These are phyloP conservation scores for Trametes sanguinea DNA, from an alignment of 768 basidiomycete genomes.

Conservation along the genomic window DNA sequence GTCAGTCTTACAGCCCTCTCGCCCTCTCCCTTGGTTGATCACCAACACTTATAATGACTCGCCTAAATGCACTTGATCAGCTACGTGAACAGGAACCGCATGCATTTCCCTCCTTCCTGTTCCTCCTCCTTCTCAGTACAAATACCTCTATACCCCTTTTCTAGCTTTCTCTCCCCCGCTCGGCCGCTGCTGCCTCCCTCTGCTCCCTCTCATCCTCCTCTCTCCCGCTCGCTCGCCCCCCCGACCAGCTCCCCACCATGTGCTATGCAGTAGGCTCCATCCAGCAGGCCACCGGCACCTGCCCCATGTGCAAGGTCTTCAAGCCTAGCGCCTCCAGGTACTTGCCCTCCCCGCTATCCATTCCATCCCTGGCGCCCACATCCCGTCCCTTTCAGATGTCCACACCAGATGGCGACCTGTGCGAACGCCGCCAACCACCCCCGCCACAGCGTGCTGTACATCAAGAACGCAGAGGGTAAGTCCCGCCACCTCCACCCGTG, in stretches of 20 bases:
- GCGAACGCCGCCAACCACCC: conserved; percentile 75
- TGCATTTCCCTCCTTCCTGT: conserved; percentile 39
- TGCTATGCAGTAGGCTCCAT: conserved; percentile 72
- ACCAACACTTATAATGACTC: conserved; percentile 32
- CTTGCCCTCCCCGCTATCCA: conserved; percentile 13
- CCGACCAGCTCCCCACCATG: conserved; percentile 47
- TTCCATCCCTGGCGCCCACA: conserved; percentile 29
- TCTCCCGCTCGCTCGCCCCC: conserved; percentile 18
- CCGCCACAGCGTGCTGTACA: conserved; percentile 72
- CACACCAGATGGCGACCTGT: conserved; percentile 74
- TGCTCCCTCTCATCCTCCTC: conserved; percentile 27
- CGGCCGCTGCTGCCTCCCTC: conserved; percentile 35
- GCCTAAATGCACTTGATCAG: conserved; percentile 43
- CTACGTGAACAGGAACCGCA: conserved; percentile 41
- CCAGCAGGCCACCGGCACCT: conserved; percentile 65
- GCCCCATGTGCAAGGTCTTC: conserved; percentile 87
- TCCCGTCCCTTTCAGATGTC: conserved; percentile 54
- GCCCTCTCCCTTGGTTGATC: conserved; percentile 27
- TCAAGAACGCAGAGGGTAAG: conserved; percentile 87
- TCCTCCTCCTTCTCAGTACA: conserved; percentile 40
- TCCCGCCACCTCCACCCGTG: conserved; percentile 27
- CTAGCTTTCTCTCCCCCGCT: conserved; percentile 23
- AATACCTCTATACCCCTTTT: conserved; percentile 42
- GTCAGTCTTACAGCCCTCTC: conserved; percentile 22
- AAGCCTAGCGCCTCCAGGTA: conserved; percentile 60